Conservation (phyloP, 352 stramenopile genomes). For the Globisporangium uncinulatum region DNA sequence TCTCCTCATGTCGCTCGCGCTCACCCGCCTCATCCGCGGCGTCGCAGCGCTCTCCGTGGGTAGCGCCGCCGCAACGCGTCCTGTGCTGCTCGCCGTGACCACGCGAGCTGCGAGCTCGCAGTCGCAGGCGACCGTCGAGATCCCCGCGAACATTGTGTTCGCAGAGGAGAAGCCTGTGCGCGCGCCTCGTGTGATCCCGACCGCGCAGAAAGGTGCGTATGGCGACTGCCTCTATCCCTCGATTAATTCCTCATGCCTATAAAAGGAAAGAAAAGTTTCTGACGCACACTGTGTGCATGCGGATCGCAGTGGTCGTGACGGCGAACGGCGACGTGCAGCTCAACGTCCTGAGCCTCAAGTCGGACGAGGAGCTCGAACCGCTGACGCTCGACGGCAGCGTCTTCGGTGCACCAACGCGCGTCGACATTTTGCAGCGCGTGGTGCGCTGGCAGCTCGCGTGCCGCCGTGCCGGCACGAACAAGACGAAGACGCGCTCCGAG, state of each 20-base stretch:
- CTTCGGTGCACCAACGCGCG: conserved; percentile 69
- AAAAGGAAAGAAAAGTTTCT: too few relatives aligned
- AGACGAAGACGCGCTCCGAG: conserved; percentile 86
- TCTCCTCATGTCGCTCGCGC: conserved; percentile 22
- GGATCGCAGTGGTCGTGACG: conserved; percentile 31
- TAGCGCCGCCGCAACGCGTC: conserved; percentile 24
- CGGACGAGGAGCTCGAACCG: conserved; percentile 31
- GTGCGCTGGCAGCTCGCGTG: conserved; percentile 85
- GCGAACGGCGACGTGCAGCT: conserved; percentile 55
- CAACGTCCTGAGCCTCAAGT: conserved; percentile 56
- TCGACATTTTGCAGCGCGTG: conserved; percentile 86
- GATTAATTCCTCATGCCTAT: too few relatives aligned
- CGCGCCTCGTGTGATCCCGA: conserved; percentile 54
- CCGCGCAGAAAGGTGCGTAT: conserved; percentile 41
- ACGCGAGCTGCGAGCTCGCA: conserved; percentile 30
- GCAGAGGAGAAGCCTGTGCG: conserved; percentile 67
- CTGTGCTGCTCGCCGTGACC: conserved; percentile 15
- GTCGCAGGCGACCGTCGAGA: conserved; percentile 19
- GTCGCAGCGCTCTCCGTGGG: conserved; percentile 45
- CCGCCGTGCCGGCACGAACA: conserved; percentile 81
- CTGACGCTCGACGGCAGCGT: conserved; percentile 66
- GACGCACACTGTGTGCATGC: not conserved
- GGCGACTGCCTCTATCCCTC: too few relatives aligned
- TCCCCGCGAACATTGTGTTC: conserved; percentile 63
- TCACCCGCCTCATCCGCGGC: conserved; percentile 56